Evolutionary conservation across 352 stramenopile genomes (phyloP).

Genomic region (Globisporangium viniferum): DNA sequence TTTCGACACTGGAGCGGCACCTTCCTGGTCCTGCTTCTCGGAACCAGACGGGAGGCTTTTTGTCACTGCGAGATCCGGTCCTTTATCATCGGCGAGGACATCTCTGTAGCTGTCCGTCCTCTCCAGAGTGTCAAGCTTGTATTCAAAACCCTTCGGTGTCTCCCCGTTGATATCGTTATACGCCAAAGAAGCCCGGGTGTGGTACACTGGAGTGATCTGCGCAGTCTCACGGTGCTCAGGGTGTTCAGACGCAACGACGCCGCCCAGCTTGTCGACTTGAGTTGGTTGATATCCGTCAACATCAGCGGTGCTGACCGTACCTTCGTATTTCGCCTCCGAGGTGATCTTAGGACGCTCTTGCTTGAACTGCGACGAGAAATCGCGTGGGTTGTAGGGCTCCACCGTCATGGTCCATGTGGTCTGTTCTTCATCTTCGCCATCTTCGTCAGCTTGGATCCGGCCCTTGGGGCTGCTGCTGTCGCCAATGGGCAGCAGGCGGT

Average conservation of each 20-base stretch:
- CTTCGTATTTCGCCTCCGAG: background rate
- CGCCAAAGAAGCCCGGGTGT: slow-evolving; percentile 7
- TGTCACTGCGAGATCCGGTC: background rate
- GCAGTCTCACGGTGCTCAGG: slow-evolving; percentile 2
- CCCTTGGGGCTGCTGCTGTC: background rate
- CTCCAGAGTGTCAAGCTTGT: background rate
- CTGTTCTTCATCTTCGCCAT: slow-evolving; percentile 11
- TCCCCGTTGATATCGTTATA: slow-evolving; percentile 39
- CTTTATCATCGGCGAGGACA: background rate
- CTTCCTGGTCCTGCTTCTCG: background rate
- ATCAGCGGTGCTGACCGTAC: too few relatives aligned
- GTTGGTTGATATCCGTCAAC: background rate
- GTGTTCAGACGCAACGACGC: background rate
- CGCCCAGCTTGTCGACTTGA: background rate
- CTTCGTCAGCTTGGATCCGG: background rate
- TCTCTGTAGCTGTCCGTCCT: background rate
- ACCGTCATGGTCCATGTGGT: slow-evolving; percentile 11
- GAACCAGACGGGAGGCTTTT: background rate
- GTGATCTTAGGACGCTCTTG: background rate
- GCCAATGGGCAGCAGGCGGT: background rate
- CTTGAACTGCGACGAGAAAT: background rate
- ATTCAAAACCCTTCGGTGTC: background rate
- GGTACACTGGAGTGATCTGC: background rate
- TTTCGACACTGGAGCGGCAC: background rate
- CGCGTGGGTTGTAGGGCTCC: background rate